Evolutionary conservation across 1,284 basidiomycete species (phyloP).

Genomic region (Laetiporus sulphureus): DNA sequence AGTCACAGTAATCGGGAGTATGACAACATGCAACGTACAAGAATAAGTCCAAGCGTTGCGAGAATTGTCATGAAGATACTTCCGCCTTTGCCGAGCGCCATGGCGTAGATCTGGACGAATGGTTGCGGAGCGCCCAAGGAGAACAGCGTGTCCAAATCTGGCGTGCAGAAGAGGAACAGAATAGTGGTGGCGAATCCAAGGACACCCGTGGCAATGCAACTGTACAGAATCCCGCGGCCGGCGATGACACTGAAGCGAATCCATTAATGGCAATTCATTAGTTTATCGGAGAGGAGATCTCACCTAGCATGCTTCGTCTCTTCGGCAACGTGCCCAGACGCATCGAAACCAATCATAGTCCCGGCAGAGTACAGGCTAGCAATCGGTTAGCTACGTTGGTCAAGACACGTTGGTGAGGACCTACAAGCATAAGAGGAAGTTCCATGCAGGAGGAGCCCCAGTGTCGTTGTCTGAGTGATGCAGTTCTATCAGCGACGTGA

Average conservation of each 20-base stretch:
- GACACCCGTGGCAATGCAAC: conserved; percentile 68
- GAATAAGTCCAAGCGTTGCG: conserved; percentile 69
- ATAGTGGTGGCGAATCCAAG: conserved; percentile 72
- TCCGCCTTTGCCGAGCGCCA: conserved; percentile 71
- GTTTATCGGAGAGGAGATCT: too few species aligned
- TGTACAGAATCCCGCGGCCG: conserved; percentile 71
- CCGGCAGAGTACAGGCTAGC: conserved; percentile 76
- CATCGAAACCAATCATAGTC: conserved; percentile 82
- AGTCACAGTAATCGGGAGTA: neutral
- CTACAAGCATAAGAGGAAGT: conserved; percentile 78
- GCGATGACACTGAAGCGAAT: conserved; percentile 51
- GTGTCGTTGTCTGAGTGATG: conserved; percentile 69
- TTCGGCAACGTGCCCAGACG: conserved; percentile 83
- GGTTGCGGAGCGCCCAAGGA: conserved; percentile 76
- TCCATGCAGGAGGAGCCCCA: conserved; percentile 78
- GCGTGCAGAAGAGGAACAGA: conserved; percentile 82
- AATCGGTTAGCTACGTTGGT: conserved; percentile 8
- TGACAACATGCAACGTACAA: conserved; percentile 39
- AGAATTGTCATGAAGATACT: conserved; percentile 81
- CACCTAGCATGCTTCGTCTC: conserved; percentile 84
- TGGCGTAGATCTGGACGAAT: conserved; percentile 78
- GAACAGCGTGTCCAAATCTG: conserved; percentile 69
- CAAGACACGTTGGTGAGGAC: conserved; percentile 13
- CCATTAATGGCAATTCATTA: too few species aligned
- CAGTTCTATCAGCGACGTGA: conserved; percentile 3